Base-by-base conservation (phyloP, 2,329 filamentous ascomycete species). In the Bipolaris oryzae region DNA sequence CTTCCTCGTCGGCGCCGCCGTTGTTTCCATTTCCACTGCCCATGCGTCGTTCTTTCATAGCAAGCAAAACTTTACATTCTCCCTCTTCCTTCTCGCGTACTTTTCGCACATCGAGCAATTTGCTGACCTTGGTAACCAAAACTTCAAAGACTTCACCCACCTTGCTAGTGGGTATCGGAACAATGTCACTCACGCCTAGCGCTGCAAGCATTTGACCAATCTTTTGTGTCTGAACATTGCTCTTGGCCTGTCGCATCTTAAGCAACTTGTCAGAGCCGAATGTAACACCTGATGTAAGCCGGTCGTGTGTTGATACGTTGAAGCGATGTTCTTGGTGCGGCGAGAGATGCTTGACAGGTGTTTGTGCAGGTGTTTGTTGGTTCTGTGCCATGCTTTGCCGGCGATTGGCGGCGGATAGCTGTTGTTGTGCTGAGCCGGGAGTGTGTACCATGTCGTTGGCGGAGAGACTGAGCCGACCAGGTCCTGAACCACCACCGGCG, bases 231-330 rank as follows among this genome's bases (percentile, higher is more conserved):
- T 93, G 90, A 58, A 89, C 85, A 51, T 88, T 86, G 15, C 85
- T 89, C 78, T 93, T 93, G 62, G 89, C 89, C 35, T 87, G 87
- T 53, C 92, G 89, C 21, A 91, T 85, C 75, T 92, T 92, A 65
- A 89, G 88, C 56, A 94, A 85, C 74, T 87, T 89, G 67, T 94
- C 90, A 25, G 92, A 92, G 11, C 94, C 90, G 83, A 98, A 98
- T 13, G 91, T 89, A 34, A 96, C 91, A 6, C 95, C 94, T 7
- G 89, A 89, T 1, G 89, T 87, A 37, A 97, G 83, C 25, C 94
- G 90, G 53, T 98, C 94, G 72, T 94, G 89, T 63, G 91, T 87
- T 7, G 89, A 86, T 9, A 99, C 89, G 61, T 94, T 95, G 71
- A 94, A 98, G 33, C 89, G 84, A 61, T 85, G 77, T 78, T 93